Base-by-base conservation (phyloP, 139 green algal species). In the Micractinium sp. region DNA sequence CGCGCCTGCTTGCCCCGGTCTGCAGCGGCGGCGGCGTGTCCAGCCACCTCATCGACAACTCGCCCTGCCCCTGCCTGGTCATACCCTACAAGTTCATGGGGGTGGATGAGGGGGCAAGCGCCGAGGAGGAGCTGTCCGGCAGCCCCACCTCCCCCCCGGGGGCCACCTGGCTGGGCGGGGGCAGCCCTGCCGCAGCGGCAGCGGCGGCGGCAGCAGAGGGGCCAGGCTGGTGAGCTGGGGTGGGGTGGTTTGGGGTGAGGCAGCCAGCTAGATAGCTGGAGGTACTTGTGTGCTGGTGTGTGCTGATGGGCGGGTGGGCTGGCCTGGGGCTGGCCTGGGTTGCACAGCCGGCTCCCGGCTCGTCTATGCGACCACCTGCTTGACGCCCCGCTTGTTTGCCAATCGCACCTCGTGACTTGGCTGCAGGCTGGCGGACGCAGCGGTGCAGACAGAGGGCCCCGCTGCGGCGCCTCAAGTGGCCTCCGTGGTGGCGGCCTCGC, bases 11-110 rank as follows among this genome's bases (percentile, higher is more conserved):
- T 39, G 73, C 73, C 31, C 18, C 76, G 63, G 23, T 31, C 36
- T 87, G 86, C 85, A 89, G 71, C 27, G 88, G 91, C 56, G 88
- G 82, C 39, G 86, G 85, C 76, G 78, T 93, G 33, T 87, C 71
- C 35, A 82, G 77, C n/a, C 82, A 90, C 71, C 56, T 95, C 41
- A 85, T 91, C 35, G 88, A 93, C 38, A 83, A 93, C 36, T 90
- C 87, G 71, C 85, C 92, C 63, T 95, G 93, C 90, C 93, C 92
- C 36, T 87, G 85, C 31, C 63, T 95, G 41, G 89, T 94, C 0
- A 67, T 93, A 19, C 93, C 93, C 47, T 88, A 88, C 76, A 90
- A 90, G 60, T 36, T 3, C 7, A 84, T 27, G 74, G 63, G 74
- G 15, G 74, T 80, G 74, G 86, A 86, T 20, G 79, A 47, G 0